Conservation (phyloP, 1,284 basidiomycete genomes). For the Tilletia setariae region DNA sequence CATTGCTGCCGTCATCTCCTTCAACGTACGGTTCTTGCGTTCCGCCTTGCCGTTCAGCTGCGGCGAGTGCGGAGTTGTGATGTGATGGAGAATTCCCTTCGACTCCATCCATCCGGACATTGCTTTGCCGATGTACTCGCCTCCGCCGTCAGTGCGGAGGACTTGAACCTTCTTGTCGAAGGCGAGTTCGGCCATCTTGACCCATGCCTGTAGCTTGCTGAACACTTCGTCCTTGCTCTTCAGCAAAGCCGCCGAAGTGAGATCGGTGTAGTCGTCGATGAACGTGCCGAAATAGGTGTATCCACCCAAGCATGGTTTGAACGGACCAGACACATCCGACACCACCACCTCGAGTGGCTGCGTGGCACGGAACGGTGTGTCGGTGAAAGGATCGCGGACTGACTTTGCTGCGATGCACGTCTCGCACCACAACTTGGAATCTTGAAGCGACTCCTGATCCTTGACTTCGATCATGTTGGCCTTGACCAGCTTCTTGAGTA, state of each 20-base stretch:
- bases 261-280: not conserved
- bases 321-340: not conserved
- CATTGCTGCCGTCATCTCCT: constrained; percentile 8
- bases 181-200: not conserved
- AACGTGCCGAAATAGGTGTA: no score
- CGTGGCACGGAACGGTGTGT: not conserved
- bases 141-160: not conserved
- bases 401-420: not conserved
- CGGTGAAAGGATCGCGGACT: not conserved
- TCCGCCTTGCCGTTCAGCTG: no score
- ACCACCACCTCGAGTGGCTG: not conserved
- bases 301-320: not conserved
- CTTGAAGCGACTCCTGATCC: no score
- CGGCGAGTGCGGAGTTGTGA: no score
- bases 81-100: no score
- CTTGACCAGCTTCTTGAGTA: no score
- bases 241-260: not conserved
- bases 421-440: constrained; percentile 1
- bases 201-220: not conserved
- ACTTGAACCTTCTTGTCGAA: not conserved
- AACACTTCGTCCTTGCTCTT: constrained; percentile 8
- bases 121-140: no score
- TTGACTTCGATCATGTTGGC: no score
- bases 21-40: not conserved
- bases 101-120: no score